Evolutionary conservation across 1,284 basidiomycete species (phyloP), one percentile per base, ranked within the genome.

Genomic region (Phlebopus sp.): DNA sequence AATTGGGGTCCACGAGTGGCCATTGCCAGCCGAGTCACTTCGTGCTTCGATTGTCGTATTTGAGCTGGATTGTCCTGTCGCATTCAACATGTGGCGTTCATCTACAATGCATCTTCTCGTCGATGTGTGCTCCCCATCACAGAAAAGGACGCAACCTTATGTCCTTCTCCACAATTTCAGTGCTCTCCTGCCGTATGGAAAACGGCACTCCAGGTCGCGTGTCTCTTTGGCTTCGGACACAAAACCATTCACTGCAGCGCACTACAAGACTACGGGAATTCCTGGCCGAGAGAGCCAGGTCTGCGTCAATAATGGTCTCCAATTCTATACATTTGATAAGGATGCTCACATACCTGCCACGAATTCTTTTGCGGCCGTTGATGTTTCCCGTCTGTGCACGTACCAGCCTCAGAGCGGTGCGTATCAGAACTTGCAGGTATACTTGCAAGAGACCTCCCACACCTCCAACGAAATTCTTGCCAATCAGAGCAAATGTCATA

Each of bases 1-100:
- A 0, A 77, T 81, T 32, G 2, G 36, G 0, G 54, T 75, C 3
- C 60, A 75, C 37, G 78, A 81, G 42, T 79, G 76, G 78, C 78
- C 77, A 0, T 55, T 81, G 27, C 76, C 78, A 0, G 29, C 47
- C 0, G 38, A 59, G 8, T 2, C 23, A 2, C 32, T 60, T 1
- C 23, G 46, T 1, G 67, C 66, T 0, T 56, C 68, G 42, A 52
- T 50, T 0, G 64, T 68, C 0, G 60, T 80, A 0, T 80, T 82
- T 40, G 78, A 81, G 45, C 50, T 78, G 2, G 43, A 54, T 3
- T 67, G 67, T 37, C 79, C 79, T 0, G 21, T 50, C 0, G 50
- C 55, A 0, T 75, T 78, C 49, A 51, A 59, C 3, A 59, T 67
- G 30, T 81, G 79, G 79, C 64, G 79, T 13, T 56, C 57, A 2